Conservation (phyloP, 2,329 filamentous ascomycete genomes). For the Curvularia verruculosa region DNA sequence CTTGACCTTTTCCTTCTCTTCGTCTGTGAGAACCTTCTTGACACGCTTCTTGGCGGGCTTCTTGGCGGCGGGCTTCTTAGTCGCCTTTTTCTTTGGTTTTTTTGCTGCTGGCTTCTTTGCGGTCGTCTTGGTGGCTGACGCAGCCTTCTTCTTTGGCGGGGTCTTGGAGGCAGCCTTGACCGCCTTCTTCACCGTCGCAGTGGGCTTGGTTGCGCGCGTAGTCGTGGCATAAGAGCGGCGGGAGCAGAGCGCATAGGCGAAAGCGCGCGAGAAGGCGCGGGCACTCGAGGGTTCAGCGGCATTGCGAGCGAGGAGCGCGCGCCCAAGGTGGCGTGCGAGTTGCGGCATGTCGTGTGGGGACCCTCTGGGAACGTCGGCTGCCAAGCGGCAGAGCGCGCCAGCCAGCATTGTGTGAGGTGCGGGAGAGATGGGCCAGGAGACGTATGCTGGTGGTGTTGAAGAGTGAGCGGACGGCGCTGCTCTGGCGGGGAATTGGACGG, state of each 20-base stretch:
- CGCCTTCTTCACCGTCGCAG: constrained; percentile 38
- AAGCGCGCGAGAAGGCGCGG: constrained; percentile 34
- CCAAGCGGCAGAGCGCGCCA: constrained; percentile 45
- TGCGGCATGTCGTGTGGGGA: constrained; percentile 46
- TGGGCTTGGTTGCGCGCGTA: constrained; percentile 39
- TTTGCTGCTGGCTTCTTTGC: constrained; percentile 23
- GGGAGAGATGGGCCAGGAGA: neutral
- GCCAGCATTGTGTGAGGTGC: constrained; percentile 41
- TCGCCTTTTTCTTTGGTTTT: constrained; percentile 20
- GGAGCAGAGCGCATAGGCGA: constrained; percentile 25
- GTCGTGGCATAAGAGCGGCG: constrained; percentile 47
- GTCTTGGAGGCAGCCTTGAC: constrained; percentile 34
- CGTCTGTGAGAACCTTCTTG: constrained; percentile 36
- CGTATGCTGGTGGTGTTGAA: constrained; percentile 16
- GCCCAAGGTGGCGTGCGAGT: constrained; percentile 40
- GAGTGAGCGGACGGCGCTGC: constrained; percentile 19
- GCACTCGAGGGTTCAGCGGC: constrained; percentile 23
- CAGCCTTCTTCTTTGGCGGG: constrained; percentile 37
- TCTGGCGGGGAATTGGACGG: constrained; percentile 27
- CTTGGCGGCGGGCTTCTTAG: constrained; percentile 28
- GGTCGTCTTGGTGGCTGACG: constrained; percentile 31
- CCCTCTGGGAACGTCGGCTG: constrained; percentile 43
- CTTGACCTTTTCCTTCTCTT: constrained; percentile 36
- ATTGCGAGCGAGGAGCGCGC: constrained; percentile 31
- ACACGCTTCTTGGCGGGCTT: constrained; percentile 14